A percentile compares a stretch with the other conserved stretches of the same genome.
Evolutionary conservation across 805 yeast species (phyloP).

Genomic region (Barnettozyma wickerhamii): DNA sequence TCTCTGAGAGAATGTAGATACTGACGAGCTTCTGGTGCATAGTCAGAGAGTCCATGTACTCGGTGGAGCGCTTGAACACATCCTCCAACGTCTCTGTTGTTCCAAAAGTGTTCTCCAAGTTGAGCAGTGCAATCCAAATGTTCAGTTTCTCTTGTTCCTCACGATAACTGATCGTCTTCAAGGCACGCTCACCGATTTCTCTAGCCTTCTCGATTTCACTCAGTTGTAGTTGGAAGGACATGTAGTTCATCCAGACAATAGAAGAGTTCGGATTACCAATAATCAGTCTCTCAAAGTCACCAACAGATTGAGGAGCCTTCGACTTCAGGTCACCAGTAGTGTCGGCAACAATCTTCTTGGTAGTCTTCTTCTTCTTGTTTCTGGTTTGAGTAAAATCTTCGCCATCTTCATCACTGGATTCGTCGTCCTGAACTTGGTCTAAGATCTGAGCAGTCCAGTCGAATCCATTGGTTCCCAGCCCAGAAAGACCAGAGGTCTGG

Average conservation of each 20-base stretch:
- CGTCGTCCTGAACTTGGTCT: slow-evolving; percentile 70
- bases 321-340: slow-evolving; percentile 79
- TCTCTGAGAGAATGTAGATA: slow-evolving; percentile 72
- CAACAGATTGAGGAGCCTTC: slow-evolving; percentile 84
- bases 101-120: slow-evolving; percentile 93
- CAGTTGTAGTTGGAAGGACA: slow-evolving; percentile 94
- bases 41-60: slow-evolving; percentile 82
- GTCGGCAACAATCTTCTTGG: slow-evolving; percentile 53
- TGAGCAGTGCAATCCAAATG: slow-evolving; percentile 92
- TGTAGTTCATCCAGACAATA: slow-evolving; percentile 93
- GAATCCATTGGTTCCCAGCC: slow-evolving; percentile 80
- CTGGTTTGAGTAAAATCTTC: slow-evolving; percentile 43
- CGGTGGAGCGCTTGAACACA: slow-evolving; percentile 77
- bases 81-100: slow-evolving; percentile 76
- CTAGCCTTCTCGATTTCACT: slow-evolving; percentile 94
- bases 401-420: slow-evolving; percentile 46
- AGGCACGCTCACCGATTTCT: slow-evolving; percentile 87
- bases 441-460: slow-evolving; percentile 94
- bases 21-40: slow-evolving; percentile 79
- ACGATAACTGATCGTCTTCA: slow-evolving; percentile 82
- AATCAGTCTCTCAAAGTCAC: slow-evolving; percentile 88
- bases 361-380: slow-evolving; percentile 43
- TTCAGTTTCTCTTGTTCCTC: slow-evolving; percentile 92
- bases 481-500: slow-evolving; percentile 32
- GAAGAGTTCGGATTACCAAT: slow-evolving; percentile 94